phyloP scores from a whole-genome alignment of 495 filamentous ascomycete species.

The Talaromyces thailandensis region DNA sequence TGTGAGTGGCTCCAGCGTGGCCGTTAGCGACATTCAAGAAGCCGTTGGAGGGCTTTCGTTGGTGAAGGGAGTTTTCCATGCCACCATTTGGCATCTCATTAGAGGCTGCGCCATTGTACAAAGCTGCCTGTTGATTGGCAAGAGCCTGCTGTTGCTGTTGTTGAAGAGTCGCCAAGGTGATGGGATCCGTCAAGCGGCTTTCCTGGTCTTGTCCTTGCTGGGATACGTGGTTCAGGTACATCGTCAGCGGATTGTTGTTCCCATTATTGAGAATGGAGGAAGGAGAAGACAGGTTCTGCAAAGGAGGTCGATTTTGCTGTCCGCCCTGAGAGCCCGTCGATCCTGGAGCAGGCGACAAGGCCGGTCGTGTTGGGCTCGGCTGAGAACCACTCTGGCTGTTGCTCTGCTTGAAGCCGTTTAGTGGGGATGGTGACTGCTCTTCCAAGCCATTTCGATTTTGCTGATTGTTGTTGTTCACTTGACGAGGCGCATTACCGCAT shows the following conservation, averaged over 20 bases:
- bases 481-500: slow-evolving; percentile 91
- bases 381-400: slow-evolving; percentile 54
- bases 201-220: slow-evolving; percentile 63
- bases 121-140: slow-evolving; percentile 39
- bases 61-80: slow-evolving; percentile 36
- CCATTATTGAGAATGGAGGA: slow-evolving; percentile 69
- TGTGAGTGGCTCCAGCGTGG: slow-evolving; percentile 36
- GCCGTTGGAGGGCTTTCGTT: slow-evolving; percentile 47
- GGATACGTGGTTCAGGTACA: slow-evolving; percentile 84
- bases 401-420: slow-evolving; percentile 41
- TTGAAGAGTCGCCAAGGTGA: slow-evolving; percentile 44
- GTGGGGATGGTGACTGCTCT: slow-evolving; percentile 53
- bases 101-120: slow-evolving; percentile 40
- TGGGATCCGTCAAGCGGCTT: slow-evolving; percentile 38
- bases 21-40: slow-evolving; percentile 59
- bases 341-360: slow-evolving; percentile 44
- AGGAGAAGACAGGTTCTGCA: slow-evolving; percentile 48
- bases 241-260: slow-evolving; percentile 81
- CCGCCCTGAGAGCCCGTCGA: slow-evolving; percentile 47
- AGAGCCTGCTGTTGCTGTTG: slow-evolving; percentile 51
- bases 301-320: slow-evolving; percentile 36
- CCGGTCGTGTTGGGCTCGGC: slow-evolving; percentile 58
- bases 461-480: slow-evolving; percentile 53
- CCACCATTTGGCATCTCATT: slow-evolving; percentile 49
- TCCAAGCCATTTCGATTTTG: slow-evolving; percentile 40